phyloP scores from a whole-genome alignment of 345 rosid genomes.

The Lenwebbia sp. region DNA sequence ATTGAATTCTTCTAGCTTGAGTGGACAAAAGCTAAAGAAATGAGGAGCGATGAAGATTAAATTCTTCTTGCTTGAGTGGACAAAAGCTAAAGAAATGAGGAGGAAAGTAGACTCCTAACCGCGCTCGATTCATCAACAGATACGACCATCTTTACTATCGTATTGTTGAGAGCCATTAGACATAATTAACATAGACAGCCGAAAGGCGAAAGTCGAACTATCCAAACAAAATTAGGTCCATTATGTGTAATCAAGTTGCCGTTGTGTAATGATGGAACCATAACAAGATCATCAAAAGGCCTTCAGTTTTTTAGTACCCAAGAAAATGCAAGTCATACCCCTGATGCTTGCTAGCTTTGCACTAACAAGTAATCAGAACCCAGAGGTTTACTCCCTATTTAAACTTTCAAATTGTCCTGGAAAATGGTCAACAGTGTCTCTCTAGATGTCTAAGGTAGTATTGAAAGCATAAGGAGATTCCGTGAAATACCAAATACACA shows the following conservation, averaged over 20 bases:
- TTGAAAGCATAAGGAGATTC: conserved; percentile 68
- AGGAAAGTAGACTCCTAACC: neutral
- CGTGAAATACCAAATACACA: conserved; percentile 21
- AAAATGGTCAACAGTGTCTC: neutral
- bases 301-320: neutral
- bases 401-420: neutral
- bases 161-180: too few species aligned
- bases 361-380: neutral
- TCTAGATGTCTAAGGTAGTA: neutral
- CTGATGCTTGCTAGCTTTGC: neutral
- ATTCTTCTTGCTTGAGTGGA: too few species aligned
- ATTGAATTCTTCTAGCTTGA: neutral
- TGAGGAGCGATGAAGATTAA: too few species aligned
- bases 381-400: neutral
- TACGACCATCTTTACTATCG: neutral
- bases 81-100: neutral
- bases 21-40: neutral
- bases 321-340: neutral
- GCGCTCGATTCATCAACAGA: too few species aligned
- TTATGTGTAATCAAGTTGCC: neutral
- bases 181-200: too few species aligned
- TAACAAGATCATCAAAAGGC: neutral
- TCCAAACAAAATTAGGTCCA: neutral
- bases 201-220: neutral
- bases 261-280: neutral